These are phyloP conservation scores for Trichoderma atroviride DNA, from an alignment of 2,329 filamentous ascomycete genomes.

Conservation along the genomic window DNA sequence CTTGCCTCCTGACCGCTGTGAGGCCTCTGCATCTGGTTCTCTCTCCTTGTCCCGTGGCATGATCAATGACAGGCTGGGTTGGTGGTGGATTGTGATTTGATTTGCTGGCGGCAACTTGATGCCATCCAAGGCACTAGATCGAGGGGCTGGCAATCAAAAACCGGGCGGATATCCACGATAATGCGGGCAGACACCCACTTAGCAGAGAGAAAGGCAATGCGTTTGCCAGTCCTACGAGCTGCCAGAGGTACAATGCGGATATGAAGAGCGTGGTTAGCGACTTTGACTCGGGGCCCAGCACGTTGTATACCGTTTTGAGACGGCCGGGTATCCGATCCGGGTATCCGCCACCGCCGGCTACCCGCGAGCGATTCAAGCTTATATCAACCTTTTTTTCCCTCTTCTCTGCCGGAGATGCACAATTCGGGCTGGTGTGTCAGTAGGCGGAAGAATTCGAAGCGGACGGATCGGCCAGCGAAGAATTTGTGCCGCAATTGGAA, in stretches of 20 bases:
- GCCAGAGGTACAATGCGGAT: background rate
- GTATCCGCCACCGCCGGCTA: slow-evolving; percentile 20
- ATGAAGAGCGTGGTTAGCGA: slow-evolving; percentile 11
- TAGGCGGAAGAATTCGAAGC: background rate
- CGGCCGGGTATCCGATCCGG: slow-evolving; percentile 27
- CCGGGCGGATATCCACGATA: slow-evolving; percentile 14
- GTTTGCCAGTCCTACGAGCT: background rate
- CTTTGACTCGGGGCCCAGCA: background rate
- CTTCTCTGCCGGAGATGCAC: slow-evolving; percentile 9
- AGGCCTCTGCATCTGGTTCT: background rate
- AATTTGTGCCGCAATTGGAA: background rate
- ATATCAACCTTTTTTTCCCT: background rate
- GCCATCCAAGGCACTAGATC: background rate
- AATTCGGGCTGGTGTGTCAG: background rate
- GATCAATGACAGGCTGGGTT: background rate
- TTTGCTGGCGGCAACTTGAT: slow-evolving; percentile 17
- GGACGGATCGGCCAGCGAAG: background rate
- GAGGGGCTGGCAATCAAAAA: background rate
- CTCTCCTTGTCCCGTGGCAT: background rate
- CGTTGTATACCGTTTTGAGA: slow-evolving; percentile 16
- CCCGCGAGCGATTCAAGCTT: slow-evolving; percentile 7
- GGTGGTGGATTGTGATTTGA: background rate
- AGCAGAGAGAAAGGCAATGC: background rate
- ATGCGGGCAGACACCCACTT: slow-evolving; percentile 2
- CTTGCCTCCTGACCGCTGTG: background rate